Percentiles rank a stretch among this genome's conserved stretches.
Evolutionary conservation across 257 asterid species (phyloP).

Genomic region (Anisodus tanguticus): DNA sequence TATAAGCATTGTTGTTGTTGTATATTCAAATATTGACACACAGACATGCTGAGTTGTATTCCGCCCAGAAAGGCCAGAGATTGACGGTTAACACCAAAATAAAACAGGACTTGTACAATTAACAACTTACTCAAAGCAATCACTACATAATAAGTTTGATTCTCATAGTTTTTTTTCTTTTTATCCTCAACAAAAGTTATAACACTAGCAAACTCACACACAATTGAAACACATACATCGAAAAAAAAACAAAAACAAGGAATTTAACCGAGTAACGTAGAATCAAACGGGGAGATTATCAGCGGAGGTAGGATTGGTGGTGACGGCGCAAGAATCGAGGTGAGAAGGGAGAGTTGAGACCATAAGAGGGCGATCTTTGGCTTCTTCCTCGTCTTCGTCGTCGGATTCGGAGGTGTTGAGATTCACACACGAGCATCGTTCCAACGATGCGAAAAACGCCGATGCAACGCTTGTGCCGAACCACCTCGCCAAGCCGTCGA

Average conservation of each 20-base stretch:
- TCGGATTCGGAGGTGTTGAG: conserved; percentile 82
- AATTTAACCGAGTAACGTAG: not conserved
- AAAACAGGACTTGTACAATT: not conserved
- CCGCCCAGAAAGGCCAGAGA: not conserved
- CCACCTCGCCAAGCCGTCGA: conserved; percentile 91
- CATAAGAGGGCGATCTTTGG: conserved; percentile 88
- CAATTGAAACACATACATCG: not conserved
- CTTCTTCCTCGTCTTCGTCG: conserved; percentile 67
- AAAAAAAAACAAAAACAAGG: not conserved
- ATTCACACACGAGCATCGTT: conserved; percentile 92
- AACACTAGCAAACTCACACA: no score
- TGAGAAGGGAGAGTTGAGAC: conserved; percentile 53
- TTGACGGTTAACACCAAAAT: not conserved
- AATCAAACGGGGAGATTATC: conserved; percentile 76
- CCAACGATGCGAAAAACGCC: conserved; percentile 94
- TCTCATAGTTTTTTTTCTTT: no score
- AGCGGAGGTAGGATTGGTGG: conserved; percentile 52
- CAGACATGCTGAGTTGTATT: not conserved
- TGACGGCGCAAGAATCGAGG: conserved; percentile 45
- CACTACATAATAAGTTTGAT: no score
- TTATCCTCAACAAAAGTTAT: no score
- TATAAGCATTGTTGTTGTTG: no score
- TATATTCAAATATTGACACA: not conserved
- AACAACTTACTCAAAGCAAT: not conserved
- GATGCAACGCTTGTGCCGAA: conserved; percentile 80